Evolutionary conservation across 2,329 filamentous ascomycete species (phyloP).

Genomic region (Lachnellula arida): DNA sequence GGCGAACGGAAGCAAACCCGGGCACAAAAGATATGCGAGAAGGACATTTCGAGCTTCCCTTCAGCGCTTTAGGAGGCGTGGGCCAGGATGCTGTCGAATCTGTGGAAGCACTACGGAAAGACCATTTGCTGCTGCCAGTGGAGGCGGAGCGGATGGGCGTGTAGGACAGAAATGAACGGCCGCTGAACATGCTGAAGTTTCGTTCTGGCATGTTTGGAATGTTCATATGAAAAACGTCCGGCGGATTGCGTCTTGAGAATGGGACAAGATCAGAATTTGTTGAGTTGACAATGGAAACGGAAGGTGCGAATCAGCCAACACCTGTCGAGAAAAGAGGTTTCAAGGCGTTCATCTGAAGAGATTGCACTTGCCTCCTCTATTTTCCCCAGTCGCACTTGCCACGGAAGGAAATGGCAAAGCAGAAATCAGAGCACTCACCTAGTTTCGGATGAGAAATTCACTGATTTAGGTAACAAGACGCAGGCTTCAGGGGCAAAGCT

Average conservation of each 20-base stretch:
- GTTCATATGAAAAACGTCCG: slow-evolving; percentile 2
- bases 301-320: not conserved
- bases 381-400: not conserved
- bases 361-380: not conserved
- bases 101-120: slow-evolving; percentile 8
- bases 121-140: slow-evolving; percentile 18
- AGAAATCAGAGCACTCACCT: too few species aligned
- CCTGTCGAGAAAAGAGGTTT: not conserved
- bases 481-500: not conserved
- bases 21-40: not conserved
- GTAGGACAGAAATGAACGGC: slow-evolving; percentile 8
- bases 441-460: too few species aligned
- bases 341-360: not conserved
- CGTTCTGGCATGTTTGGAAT: slow-evolving; percentile 17
- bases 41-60: slow-evolving; percentile 5
- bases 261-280: not conserved
- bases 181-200: slow-evolving; percentile 6
- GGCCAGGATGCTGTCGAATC: slow-evolving; percentile 21
- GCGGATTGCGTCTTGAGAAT: too few species aligned
- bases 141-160: slow-evolving; percentile 17
- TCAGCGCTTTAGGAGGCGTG: slow-evolving; percentile 19
- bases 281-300: not conserved
- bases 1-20: slow-evolving; percentile 3
- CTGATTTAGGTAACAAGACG: too few species aligned
- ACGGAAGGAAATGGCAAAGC: not conserved